Evolutionary conservation across 2,329 filamentous ascomycete species (phyloP), one percentile per base, ranked within the genome.

Genomic region (Aspergillus spinulosporus): DNA sequence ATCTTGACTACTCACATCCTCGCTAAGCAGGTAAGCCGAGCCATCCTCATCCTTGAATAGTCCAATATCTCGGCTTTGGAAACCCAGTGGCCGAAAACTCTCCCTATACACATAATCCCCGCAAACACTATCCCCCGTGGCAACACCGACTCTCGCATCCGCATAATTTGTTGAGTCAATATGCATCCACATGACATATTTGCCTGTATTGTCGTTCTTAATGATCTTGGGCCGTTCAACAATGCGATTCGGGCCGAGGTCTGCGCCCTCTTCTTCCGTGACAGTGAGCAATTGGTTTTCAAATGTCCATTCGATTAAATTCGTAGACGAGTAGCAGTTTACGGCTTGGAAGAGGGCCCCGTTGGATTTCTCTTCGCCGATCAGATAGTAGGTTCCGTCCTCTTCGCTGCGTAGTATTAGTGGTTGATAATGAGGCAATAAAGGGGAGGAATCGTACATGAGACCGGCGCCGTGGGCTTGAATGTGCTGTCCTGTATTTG

Each of bases 181-280:
- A 65, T 89, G 86, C 76, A 88, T 78, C 76, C 84, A 88, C 68
- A 89, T 73, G n/a, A 89, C 85, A 68, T 86, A 89, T 60, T 85
- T 83, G 5, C 69, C 64, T 0, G 85, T 88, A n/a, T 74, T 72
- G 11, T 84, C 81, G 61, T 89, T 89, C 73, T 83, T 88, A 4
- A 89, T 80, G 3, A 89, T 80, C 71, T 89, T 88, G 2, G 87
- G 87, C 15, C 87, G 74, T 69, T 89, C 86, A 2, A 89, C 82
- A 8, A 89, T 78, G 2, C 85, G 80, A 59, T 78, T 78, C 0
- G 84, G 84, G 0, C 85, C 86, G 0, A 88, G 75, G 58, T 88
- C 85, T 0, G 14, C 39, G 4, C 76, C 83, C 1, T 76, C 79
- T 2, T 69, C 59, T 3, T 81, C 79, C 8, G 37, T 43, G 0